A percentile compares a stretch with the other conserved stretches of the same genome.
These are phyloP conservation scores for Penicillium antarcticum DNA, from an alignment of 495 filamentous ascomycete genomes.

Conservation along the genomic window DNA sequence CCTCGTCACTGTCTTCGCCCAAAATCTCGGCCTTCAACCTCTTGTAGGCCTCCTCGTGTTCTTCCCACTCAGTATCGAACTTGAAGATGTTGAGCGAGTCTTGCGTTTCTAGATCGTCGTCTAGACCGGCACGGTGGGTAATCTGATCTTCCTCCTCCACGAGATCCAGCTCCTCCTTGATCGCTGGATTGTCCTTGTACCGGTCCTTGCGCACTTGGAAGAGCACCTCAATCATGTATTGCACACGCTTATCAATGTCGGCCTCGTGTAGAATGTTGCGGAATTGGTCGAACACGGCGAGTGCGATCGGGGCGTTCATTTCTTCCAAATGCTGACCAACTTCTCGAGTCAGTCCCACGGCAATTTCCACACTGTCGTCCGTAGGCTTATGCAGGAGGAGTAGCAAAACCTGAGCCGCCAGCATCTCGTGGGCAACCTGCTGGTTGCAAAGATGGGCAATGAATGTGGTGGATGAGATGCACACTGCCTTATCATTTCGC, in stretches of 20 bases:
- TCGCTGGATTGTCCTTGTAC: conserved; percentile 88
- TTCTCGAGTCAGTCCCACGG: conserved; percentile 84
- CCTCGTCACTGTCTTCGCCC: conserved; percentile 80
- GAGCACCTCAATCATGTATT: conserved; percentile 98
- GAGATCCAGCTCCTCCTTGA: conserved; percentile 90
- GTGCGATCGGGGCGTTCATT: conserved; percentile 80
- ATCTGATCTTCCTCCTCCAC: conserved; percentile 98
- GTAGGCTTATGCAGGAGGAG: conserved; percentile 90
- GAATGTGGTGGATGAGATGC: conserved; percentile 85
- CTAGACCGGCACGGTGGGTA: conserved; percentile 75
- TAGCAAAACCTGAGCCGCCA: conserved; percentile 86
- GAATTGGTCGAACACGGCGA: conserved; percentile 93
- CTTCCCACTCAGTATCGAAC: conserved; percentile 83
- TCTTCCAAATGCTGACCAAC: conserved; percentile 93
- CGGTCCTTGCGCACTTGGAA: conserved; percentile 96
- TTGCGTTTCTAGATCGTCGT: conserved; percentile 77
- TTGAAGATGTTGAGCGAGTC: conserved; percentile 95
- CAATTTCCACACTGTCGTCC: conserved; percentile 97
- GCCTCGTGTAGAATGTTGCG: conserved; percentile 91
- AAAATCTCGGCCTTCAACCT: conserved; percentile 89
- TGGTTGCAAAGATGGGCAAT: conserved; percentile 93
- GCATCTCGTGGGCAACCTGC: conserved; percentile 89
- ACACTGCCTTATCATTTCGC: conserved; percentile 94
- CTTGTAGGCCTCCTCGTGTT: conserved; percentile 86
- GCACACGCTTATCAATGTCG: conserved; percentile 91